A percentile compares a stretch with the other conserved stretches of the same genome.
Evolutionary conservation across 164 flowering plant species (phyloP).

Genomic region (Vitis riparia): DNA sequence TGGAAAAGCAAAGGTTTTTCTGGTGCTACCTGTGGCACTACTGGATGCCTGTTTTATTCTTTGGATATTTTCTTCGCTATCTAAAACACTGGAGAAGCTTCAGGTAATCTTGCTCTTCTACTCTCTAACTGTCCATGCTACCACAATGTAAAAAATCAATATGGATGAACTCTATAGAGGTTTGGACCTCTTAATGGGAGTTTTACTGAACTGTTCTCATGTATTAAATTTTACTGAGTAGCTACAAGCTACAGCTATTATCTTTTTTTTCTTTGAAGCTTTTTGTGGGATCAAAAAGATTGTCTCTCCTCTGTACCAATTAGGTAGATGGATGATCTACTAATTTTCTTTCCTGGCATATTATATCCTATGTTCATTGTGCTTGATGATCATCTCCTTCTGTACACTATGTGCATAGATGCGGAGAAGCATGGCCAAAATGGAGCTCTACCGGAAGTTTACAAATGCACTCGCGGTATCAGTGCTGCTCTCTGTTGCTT

Average conservation of each 20-base stretch:
- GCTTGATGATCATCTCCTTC: conserved; percentile 1
- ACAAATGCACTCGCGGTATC: conserved; percentile 81
- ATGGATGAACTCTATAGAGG: too few relatives aligned
- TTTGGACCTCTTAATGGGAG: too few relatives aligned
- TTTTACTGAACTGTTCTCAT: too few relatives aligned
- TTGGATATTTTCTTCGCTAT: conserved; percentile 85
- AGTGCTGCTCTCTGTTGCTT: conserved; percentile 84
- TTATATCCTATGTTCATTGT: neutral
- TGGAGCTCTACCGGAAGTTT: conserved; percentile 84
- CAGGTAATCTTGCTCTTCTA: conserved; percentile 41
- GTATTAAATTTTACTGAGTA: too few relatives aligned
- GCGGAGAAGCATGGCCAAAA: conserved; percentile 72
- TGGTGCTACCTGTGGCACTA: conserved; percentile 74
- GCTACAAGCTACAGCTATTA: neutral
- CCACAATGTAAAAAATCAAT: neutral
- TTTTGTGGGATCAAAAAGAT: neutral
- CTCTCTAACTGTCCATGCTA: neutral
- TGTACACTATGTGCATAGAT: conserved; percentile 35
- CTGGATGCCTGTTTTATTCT: conserved; percentile 81
- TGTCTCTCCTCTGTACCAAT: too few relatives aligned
- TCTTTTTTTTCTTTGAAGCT: neutral
- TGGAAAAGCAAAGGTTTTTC: conserved; percentile 64
- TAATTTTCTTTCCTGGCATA: neutral
- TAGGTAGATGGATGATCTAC: neutral
- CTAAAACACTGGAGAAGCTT: conserved; percentile 70